Percentiles rank a stretch among this genome's conserved stretches.
Evolutionary conservation across 1,139 yeast species (phyloP).

Genomic region (Nakaseomyces sp.): DNA sequence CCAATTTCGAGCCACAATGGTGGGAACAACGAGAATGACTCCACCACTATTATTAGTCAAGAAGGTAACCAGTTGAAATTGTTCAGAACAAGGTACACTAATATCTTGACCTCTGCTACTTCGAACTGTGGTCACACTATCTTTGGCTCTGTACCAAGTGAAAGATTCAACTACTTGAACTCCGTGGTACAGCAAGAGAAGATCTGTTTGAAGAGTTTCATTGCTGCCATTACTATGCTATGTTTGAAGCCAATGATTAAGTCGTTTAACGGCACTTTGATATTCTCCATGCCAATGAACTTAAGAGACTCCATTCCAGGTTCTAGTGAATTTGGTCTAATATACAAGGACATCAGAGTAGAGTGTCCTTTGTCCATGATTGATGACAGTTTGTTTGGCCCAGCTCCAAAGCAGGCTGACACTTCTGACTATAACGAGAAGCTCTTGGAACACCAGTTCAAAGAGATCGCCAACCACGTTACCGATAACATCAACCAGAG

Average conservation of each 20-base stretch:
- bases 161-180: constrained; percentile 16
- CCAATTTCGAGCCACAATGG: constrained; percentile 3
- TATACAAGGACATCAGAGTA: constrained; percentile 21
- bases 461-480: constrained; percentile 18
- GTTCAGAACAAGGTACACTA: constrained; percentile 9
- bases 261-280: constrained; percentile 16
- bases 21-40: constrained; percentile 3
- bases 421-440: constrained; percentile 19
- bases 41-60: constrained; percentile 2
- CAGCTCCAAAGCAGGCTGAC: constrained; percentile 5
- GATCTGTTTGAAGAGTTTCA: constrained; percentile 21
- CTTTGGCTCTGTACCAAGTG: constrained; percentile 20
- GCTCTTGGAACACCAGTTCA: constrained; percentile 22
- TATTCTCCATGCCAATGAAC: constrained; percentile 23
- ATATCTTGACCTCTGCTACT: constrained; percentile 10
- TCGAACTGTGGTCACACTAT: constrained; percentile 23
- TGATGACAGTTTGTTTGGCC: constrained; percentile 15
- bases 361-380: constrained; percentile 24
- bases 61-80: constrained; percentile 4
- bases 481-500: constrained; percentile 14
- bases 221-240: constrained; percentile 24
- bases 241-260: constrained; percentile 22
- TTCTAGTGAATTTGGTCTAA: constrained; percentile 18
- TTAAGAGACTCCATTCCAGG: constrained; percentile 15
- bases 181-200: constrained; percentile 16